Percentiles rank a stretch among this genome's conserved stretches.
phyloP scores from a whole-genome alignment of 108 stramenopile genomes.

The Pseudonitzschia pungens region DNA sequence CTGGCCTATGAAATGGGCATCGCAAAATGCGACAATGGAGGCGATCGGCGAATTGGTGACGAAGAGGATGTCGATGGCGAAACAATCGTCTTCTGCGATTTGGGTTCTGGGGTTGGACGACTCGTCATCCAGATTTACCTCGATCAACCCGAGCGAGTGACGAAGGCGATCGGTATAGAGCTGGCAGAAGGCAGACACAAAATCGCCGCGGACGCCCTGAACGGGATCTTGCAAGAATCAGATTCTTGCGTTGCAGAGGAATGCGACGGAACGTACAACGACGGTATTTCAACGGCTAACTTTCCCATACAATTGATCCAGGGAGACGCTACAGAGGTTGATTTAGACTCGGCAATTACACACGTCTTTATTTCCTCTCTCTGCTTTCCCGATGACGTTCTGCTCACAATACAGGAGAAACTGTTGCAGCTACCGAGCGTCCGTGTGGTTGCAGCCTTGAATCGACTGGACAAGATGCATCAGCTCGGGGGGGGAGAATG shows the following conservation, averaged over 20 bases:
- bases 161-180: slow-evolving; percentile 24
- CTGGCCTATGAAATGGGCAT: slow-evolving; percentile 14
- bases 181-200: slow-evolving; percentile 23
- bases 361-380: slow-evolving; percentile 31
- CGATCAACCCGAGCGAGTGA: slow-evolving; percentile 4
- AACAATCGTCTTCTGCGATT: not conserved
- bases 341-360: not conserved
- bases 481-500: slow-evolving; percentile 1
- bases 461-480: slow-evolving; percentile 17
- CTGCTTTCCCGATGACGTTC: slow-evolving; percentile 26
- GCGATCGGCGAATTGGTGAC: not conserved
- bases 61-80: not conserved
- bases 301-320: slow-evolving; percentile 14
- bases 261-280: not conserved
- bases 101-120: slow-evolving; percentile 2
- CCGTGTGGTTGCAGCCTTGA: slow-evolving; percentile 24
- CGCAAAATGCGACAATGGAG: not conserved
- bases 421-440: slow-evolving; percentile 12
- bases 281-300: not conserved
- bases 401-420: slow-evolving; percentile 17
- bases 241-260: not conserved
- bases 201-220: slow-evolving; percentile 10
- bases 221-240: slow-evolving; percentile 6
- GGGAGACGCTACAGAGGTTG: slow-evolving; percentile 7
- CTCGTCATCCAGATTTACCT: slow-evolving; percentile 10